Evolutionary conservation across 2,329 filamentous ascomycete species (phyloP), one percentile per base, ranked within the genome.

Genomic region (Fusarium clavum): DNA sequence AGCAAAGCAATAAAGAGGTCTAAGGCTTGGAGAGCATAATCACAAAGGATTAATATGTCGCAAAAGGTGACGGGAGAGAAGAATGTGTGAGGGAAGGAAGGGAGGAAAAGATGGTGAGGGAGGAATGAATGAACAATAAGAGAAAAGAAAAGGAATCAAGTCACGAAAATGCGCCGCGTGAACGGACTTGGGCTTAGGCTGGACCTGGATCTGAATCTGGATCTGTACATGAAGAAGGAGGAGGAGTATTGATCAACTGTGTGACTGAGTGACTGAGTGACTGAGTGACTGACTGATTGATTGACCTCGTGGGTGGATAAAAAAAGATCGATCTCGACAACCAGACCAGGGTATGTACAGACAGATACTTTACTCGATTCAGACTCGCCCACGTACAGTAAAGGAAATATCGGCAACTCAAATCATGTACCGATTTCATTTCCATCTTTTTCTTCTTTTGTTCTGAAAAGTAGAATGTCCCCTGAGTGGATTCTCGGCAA

Each of bases 401-500:
- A 51, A 52, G 24, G n/a, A 32, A 51, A 49, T 53, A 68, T 59
- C 44, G 44, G 43, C 20, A 49, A 49, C 22, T 47, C 41, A 34
- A 18, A 22, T 55, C 47, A n/a, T 34, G 66, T 46, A 57, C 66
- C 61, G 61, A 61, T 69, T 69, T 24, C 47, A 61, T 69, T 69
- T 24, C 47, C 12, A 10, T n/a, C 10, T 20, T 27, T 25, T 25
- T 38, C 11, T 40, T 20, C 22, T 38, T 11, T 22, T 30, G 10
- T 18, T 30, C 44, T 47, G 18, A 14, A 20, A 63, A 51, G 44
- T 53, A 29, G 27, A 29, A 65, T 53, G 40, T 25, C 16, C 16
- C 25, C 22, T 48, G 22, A 40, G 68, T 70, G 68, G 64, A 51
- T 58, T 62, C 60, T 69, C 68, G 68, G 68, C 64, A 71, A 69